Evolutionary conservation across 495 filamentous ascomycete species (phyloP), one percentile per base, ranked within the genome.

Genomic region (Hamigera avellanea): DNA sequence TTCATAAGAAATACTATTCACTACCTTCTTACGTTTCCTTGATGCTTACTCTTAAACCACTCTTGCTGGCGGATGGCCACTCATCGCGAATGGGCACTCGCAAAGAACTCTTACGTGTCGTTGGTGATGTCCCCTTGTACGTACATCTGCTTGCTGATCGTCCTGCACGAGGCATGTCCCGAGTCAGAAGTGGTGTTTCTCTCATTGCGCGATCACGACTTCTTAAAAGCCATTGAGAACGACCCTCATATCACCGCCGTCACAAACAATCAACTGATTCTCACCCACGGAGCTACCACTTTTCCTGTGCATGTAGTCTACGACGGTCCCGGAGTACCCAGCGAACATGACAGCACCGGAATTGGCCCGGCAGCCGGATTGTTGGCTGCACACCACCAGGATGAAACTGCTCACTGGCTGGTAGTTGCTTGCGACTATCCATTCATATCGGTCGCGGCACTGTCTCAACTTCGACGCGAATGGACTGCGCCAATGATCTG

Each of bases 391-490:
- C 40, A 54, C 31, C 18, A 26, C 10, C 19, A 32, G 23, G 33
- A 45, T 16, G 46, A 44, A 7, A 17, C 40, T 7, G 21, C 42
- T 1, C 50, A 34, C 1, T 58, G 48, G 51, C 42, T 57, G 4
- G 35, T 52, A 18, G 36, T 50, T 8, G 42, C 37, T 9, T 54
- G 46, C 29, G 49, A 50, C 18, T 52, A 50, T 37, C 49, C 49
- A n/a, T 36, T 52, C 17, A 26, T 52, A 5, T 39, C 46, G 14
- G 40, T 40, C 14, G 16, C 40, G 6, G 48, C 51, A n/a, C 14
- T 50, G 19, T 28, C 30, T 17, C 37, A 46, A 23, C 37, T 51
- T 4, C 21, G 44, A 14, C 34, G 33, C 9, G 37, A 37, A 14
- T 41, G 23, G 25, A 15, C 27, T 1, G 31, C 5, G 4, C 5